Percentiles rank a stretch among this genome's conserved stretches.
Evolutionary conservation across 2,329 filamentous ascomycete genomes (phyloP).

Genomic region (Fusarium euwallaceae): DNA sequence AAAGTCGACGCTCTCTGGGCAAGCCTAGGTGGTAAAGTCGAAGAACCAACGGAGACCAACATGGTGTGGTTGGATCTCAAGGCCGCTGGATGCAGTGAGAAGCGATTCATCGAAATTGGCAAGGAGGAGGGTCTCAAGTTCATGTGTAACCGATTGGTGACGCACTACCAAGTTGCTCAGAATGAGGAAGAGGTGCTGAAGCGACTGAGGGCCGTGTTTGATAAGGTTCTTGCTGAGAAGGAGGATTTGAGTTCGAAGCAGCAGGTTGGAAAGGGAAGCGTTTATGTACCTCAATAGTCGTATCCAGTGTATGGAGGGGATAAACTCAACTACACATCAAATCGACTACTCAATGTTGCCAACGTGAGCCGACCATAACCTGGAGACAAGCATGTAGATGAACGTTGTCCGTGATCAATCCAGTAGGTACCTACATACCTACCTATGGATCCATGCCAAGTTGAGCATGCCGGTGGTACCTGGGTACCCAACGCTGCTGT

Average conservation of each 20-base stretch:
- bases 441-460: too few species aligned
- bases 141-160: slow-evolving; percentile 58
- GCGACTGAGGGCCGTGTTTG: slow-evolving; percentile 68
- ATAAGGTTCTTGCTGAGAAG: slow-evolving; percentile 46
- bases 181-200: slow-evolving; percentile 70
- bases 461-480: too few species aligned
- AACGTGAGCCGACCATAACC: too few species aligned
- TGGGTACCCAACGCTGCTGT: too few species aligned
- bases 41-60: slow-evolving; percentile 85
- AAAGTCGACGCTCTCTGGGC: slow-evolving; percentile 79
- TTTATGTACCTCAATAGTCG: slow-evolving; percentile 42
- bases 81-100: slow-evolving; percentile 62
- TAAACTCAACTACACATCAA: too few species aligned
- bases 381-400: too few species aligned
- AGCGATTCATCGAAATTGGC: slow-evolving; percentile 56
- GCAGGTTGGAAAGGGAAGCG: slow-evolving; percentile 44
- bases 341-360: too few species aligned
- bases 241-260: slow-evolving; percentile 17
- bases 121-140: slow-evolving; percentile 59
- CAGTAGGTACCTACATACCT: too few species aligned
- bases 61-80: slow-evolving; percentile 89
- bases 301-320: too few species aligned
- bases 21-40: slow-evolving; percentile 75
- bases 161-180: slow-evolving; percentile 72
- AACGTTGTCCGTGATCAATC: too few species aligned